Percentiles rank a stretch among this genome's conserved stretches.
Conservation (phyloP, 2,329 filamentous ascomycete genomes). For the Mollisia scopiformis region DNA sequence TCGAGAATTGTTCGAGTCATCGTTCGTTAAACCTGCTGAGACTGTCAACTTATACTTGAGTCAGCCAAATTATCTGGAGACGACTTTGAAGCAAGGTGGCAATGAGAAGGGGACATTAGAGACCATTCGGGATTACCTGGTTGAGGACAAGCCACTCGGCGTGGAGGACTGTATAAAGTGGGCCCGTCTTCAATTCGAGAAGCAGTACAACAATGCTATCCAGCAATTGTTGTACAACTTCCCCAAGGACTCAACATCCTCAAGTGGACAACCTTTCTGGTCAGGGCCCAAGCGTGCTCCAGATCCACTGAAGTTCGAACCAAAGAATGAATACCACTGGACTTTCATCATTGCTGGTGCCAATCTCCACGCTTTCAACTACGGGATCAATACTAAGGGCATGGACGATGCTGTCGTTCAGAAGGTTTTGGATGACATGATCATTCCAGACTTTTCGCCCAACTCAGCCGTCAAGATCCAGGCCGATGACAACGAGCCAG, state of each 20-base stretch:
- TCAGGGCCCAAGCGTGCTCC: slow-evolving; percentile 97
- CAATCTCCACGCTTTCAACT: slow-evolving; percentile 96
- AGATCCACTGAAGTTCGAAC: slow-evolving; percentile 86
- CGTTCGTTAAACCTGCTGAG: slow-evolving; percentile 91
- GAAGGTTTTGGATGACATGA: slow-evolving; percentile 86
- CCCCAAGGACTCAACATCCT: slow-evolving; percentile 89
- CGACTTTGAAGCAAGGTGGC: slow-evolving; percentile 86
- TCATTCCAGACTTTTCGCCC: slow-evolving; percentile 92
- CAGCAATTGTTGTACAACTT: slow-evolving; percentile 96
- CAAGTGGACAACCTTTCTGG: slow-evolving; percentile 91
- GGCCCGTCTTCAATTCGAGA: slow-evolving; percentile 93
- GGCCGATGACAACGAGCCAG: slow-evolving; percentile 89
- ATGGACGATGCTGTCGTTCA: slow-evolving; percentile 72
- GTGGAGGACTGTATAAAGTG: slow-evolving; percentile 98
- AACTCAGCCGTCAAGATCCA: slow-evolving; percentile 95
- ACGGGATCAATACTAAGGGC: slow-evolving; percentile 86
- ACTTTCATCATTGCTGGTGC: slow-evolving; percentile 86
- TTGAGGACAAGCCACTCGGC: slow-evolving; percentile 85
- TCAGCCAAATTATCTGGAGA: slow-evolving; percentile 87
- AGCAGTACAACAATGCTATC: slow-evolving; percentile 95
- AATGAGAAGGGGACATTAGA: slow-evolving; percentile 95
- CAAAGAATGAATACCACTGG: slow-evolving; percentile 83
- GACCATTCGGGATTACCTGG: slow-evolving; percentile 85
- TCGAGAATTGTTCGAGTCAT: slow-evolving; percentile 91
- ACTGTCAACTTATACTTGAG: slow-evolving; percentile 93